A percentile compares a stretch with the other conserved stretches of the same genome.
These are phyloP conservation scores for Myxozyma melibiosi DNA, from an alignment of 805 yeast genomes.

Conservation along the genomic window DNA sequence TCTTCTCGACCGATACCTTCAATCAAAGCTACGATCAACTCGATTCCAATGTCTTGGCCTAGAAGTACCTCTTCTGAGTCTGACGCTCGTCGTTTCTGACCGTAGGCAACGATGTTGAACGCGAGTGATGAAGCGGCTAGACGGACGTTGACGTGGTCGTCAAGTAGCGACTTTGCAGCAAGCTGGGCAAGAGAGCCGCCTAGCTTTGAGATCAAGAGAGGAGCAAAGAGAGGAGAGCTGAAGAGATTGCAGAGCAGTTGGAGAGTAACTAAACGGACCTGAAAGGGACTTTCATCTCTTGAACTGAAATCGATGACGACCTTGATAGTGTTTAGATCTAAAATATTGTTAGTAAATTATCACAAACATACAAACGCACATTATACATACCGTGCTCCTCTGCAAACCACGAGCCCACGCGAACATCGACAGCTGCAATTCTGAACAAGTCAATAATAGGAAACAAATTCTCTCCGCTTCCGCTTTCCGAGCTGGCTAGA, in stretches of 20 bases:
- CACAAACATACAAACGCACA: neutral
- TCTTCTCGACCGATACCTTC: conserved; percentile 30
- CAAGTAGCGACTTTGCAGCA: conserved; percentile 22
- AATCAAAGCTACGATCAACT: conserved; percentile 31
- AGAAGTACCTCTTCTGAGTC: conserved; percentile 19
- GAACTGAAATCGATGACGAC: conserved; percentile 16
- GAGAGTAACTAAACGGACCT: conserved; percentile 34
- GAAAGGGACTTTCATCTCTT: conserved; percentile 19
- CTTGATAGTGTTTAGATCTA: conserved; percentile 18
- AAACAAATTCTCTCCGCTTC: conserved; percentile 21
- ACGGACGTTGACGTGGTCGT: conserved; percentile 29
- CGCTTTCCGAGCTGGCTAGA: neutral
- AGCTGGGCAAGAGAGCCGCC: conserved; percentile 18
- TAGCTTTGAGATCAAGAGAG: conserved; percentile 17
- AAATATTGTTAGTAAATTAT: neutral
- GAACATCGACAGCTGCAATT: conserved; percentile 33
- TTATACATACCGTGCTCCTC: conserved; percentile 26
- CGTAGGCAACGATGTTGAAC: conserved; percentile 29
- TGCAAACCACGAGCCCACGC: conserved; percentile 36
- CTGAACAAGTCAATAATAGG: conserved; percentile 35
- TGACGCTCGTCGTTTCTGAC: conserved; percentile 17
- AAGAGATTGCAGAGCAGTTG: conserved; percentile 35
- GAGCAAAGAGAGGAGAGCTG: conserved; percentile 18
- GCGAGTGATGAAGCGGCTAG: conserved; percentile 34
- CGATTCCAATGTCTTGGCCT: conserved; percentile 20